Base-by-base conservation (phyloP, 257 asterid species). In the Solanum clarkiae region DNA sequence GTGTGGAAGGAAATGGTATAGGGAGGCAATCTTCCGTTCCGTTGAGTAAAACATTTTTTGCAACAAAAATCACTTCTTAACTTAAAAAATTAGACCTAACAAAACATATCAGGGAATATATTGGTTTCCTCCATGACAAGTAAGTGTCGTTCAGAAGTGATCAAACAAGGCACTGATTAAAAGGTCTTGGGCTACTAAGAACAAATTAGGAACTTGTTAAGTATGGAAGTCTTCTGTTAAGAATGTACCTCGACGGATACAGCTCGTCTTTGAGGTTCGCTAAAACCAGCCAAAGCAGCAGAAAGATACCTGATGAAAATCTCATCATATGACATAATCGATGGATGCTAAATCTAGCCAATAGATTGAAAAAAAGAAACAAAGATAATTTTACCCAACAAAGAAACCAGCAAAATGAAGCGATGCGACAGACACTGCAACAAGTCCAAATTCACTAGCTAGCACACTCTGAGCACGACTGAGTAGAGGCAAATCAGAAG, bases 251-350 rank as follows among this genome's bases (percentile, higher is more conserved):
- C 98, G 8, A 95, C 92, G 20, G 98, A 95, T 86, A 95, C 88
- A 42, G 99, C 98, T 20, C 99, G 98, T 83, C 99, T 90, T 80
- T 95, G 98, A 51, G 92, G 91, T 89, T 95, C 98, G 80, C 92
- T 89, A 87, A 94, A 94, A 83, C 99, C 98, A 84, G 89, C 94
- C 11, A 90, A 75, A 86, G 96, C 94, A 59, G 98, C 98, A 80
- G 94, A 90, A 3, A 93, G 80, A 62, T 94, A 95, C 90, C 99
- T 95, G 92, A 85, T 82, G 51, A 85, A 65, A 36, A 29, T 13
- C 57, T 74, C 81, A 74, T 47, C 8, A 47, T 29, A 47, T 22
- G 42, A 22, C 22, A 74, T 74, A 3, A 69, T 74, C 3, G 0
- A 22, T 22, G 60, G 81, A 70, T 14, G 81, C 60, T 49, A 1